Conservation (phyloP, 805 yeast genomes). For the Teunomyces panamensis region DNA sequence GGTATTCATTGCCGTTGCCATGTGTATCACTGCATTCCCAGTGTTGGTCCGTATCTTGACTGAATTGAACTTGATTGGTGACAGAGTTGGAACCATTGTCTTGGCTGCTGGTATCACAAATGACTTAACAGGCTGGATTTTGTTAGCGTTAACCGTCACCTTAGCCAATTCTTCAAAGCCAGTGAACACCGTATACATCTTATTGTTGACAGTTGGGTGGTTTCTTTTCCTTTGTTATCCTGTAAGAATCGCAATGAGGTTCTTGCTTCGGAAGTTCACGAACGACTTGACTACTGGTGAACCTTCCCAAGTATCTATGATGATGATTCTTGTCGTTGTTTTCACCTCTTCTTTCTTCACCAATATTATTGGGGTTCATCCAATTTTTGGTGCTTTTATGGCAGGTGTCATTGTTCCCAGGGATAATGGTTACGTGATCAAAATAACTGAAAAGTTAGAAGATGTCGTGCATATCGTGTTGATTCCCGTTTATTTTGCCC, state of each 20-base stretch:
- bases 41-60: conserved; percentile 77
- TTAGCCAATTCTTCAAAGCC: conserved; percentile 72
- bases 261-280: conserved; percentile 42
- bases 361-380: conserved; percentile 82
- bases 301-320: conserved; percentile 61
- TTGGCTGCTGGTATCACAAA: conserved; percentile 80
- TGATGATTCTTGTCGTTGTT: conserved; percentile 53
- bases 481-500: conserved; percentile 76
- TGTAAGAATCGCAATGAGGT: conserved; percentile 47
- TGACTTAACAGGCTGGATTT: conserved; percentile 79
- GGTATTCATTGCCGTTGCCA: conserved; percentile 80
- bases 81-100: conserved; percentile 68
- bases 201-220: conserved; percentile 69
- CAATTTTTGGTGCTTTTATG: conserved; percentile 82
- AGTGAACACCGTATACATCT: conserved; percentile 64
- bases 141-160: conserved; percentile 72
- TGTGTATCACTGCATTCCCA: conserved; percentile 84
- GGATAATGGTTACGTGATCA: conserved; percentile 68
- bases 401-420: conserved; percentile 75
- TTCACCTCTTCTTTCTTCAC: conserved; percentile 74
- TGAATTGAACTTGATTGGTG: conserved; percentile 66
- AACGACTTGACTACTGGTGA: conserved; percentile 57
- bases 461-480: conserved; percentile 69
- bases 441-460: conserved; percentile 71
- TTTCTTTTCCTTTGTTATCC: conserved; percentile 58